Evolutionary conservation across 805 yeast genomes (phyloP).

Genomic region (Debaryomyces maramus): DNA sequence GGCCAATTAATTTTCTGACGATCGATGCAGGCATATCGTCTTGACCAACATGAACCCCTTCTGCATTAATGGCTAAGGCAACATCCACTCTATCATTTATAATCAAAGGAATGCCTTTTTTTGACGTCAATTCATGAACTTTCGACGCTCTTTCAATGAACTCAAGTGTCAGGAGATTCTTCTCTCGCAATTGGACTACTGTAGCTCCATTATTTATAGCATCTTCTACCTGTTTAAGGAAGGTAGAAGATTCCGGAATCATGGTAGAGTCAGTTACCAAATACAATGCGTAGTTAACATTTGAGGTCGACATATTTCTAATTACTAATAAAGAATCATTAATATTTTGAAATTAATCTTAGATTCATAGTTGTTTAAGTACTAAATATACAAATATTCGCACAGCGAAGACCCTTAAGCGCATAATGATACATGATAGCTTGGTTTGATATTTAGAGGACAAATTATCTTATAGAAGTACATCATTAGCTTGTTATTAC

Average conservation of each 20-base stretch:
- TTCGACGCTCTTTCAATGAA: constrained; percentile 62
- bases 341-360: no score
- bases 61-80: constrained; percentile 86
- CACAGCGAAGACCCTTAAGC: neutral
- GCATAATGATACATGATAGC: no score
- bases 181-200: constrained; percentile 81
- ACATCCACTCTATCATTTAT: constrained; percentile 88
- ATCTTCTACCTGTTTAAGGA: constrained; percentile 60
- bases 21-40: constrained; percentile 70
- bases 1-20: constrained; percentile 68
- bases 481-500: no score
- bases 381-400: no score
- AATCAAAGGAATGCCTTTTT: constrained; percentile 67
- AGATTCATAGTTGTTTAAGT: no score
- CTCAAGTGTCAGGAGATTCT: constrained; percentile 62
- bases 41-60: constrained; percentile 92
- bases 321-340: no score
- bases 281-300: constrained; percentile 60
- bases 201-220: constrained; percentile 76
- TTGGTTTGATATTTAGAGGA: no score
- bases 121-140: constrained; percentile 61
- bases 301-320: no score
- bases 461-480: no score
- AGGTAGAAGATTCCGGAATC: constrained; percentile 54
- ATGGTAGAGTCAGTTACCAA: constrained; percentile 78